These are phyloP conservation scores for Saksenaea oblongispora DNA, from an alignment of 371 early-diverging fungal species.

Conservation along the genomic window DNA sequence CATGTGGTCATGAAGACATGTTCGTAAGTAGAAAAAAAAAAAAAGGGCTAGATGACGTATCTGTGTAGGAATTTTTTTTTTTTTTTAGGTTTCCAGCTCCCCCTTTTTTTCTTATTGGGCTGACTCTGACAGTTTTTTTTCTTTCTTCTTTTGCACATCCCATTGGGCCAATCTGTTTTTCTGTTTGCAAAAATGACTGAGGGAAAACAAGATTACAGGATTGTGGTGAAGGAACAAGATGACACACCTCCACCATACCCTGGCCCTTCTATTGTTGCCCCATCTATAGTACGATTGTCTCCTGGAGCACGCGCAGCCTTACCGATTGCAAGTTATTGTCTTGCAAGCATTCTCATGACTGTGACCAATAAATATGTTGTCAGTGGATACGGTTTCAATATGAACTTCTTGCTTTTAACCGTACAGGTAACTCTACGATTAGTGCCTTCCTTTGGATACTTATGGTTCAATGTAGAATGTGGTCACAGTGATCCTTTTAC, in stretches of 20 bases:
- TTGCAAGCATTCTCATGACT: slow-evolving; percentile 94
- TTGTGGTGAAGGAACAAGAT: slow-evolving; percentile 17
- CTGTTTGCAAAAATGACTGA: slow-evolving; percentile 7
- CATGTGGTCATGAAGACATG: too few relatives aligned
- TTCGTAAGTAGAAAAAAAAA: too few relatives aligned
- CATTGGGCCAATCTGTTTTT: not conserved
- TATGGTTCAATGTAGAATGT: slow-evolving; percentile 71
- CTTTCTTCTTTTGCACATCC: slow-evolving; percentile 1
- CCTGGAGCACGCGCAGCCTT: slow-evolving; percentile 53
- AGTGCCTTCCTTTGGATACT: slow-evolving; percentile 88
- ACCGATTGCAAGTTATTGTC: slow-evolving; percentile 69
- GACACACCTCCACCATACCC: not conserved
- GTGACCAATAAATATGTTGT: slow-evolving; percentile 95
- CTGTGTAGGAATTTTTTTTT: not conserved
- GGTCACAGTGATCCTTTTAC: slow-evolving; percentile 40
- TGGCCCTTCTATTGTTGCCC: slow-evolving; percentile 31
- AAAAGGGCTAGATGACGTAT: too few relatives aligned
- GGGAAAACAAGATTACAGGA: slow-evolving; percentile 25
- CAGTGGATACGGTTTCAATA: slow-evolving; percentile 81
- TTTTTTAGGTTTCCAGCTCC: too few relatives aligned
- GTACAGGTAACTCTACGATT: slow-evolving; percentile 84
- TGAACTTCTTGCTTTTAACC: slow-evolving; percentile 90
- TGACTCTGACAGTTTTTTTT: not conserved
- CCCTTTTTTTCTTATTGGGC: not conserved
- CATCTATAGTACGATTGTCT: slow-evolving; percentile 38